phyloP scores from a whole-genome alignment of 2,329 filamentous ascomycete species.

The Albifimbria verrucaria region DNA sequence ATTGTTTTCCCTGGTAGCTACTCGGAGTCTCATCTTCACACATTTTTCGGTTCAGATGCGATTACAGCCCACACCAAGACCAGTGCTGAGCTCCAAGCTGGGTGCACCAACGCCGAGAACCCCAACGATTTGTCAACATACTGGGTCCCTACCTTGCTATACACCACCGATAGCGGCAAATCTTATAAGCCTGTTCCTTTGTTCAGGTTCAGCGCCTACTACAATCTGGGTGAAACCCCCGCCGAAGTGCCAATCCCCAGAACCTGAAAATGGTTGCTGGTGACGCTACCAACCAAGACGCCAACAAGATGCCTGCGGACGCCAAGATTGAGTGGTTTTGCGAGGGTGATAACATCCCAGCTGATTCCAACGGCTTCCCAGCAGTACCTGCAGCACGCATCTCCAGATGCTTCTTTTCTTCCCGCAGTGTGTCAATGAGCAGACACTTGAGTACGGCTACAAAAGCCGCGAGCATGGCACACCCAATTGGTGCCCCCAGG shows the following conservation, averaged over 20 bases:
- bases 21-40: conserved; percentile 28
- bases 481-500: conserved; percentile 34
- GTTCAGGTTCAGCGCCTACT: conserved; percentile 43
- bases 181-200: conserved; percentile 27
- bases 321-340: conserved; percentile 30
- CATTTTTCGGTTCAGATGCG: conserved; percentile 32
- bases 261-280: conserved; percentile 40
- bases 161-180: conserved; percentile 26
- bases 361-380: conserved; percentile 15
- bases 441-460: conserved; percentile 17
- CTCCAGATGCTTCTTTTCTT: conserved; percentile 19
- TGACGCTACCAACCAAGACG: conserved; percentile 18
- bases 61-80: conserved; percentile 25
- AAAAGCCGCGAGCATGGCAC: conserved; percentile 14
- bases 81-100: conserved; percentile 30
- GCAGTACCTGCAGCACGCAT: conserved; percentile 12
- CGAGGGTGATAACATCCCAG: conserved; percentile 21
- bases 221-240: conserved; percentile 31
- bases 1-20: conserved; percentile 29
- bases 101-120: conserved; percentile 42
- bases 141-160: conserved; percentile 41
- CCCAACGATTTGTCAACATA: conserved; percentile 44
- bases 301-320: conserved; percentile 6
- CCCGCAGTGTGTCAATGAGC: conserved; percentile 17
- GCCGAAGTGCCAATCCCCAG: conserved; percentile 43